phyloP scores from a whole-genome alignment of 768 basidiomycete genomes.

The Phallus indusiatus region DNA sequence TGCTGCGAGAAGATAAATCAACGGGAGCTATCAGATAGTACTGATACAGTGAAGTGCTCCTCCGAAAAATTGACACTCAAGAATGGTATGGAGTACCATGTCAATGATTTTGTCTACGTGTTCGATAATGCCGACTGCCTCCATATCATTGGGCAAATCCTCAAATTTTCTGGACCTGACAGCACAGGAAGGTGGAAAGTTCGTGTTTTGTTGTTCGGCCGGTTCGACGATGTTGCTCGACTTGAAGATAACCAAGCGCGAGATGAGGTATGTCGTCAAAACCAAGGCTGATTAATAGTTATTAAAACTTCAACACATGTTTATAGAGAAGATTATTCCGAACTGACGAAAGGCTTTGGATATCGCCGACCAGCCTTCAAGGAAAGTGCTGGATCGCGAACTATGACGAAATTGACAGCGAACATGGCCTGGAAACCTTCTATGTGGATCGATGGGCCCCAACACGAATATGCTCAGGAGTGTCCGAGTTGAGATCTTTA shows the following conservation, averaged over 20 bases:
- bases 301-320: background rate
- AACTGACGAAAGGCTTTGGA: conserved; percentile 21
- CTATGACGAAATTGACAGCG: background rate
- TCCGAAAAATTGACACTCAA: conserved; percentile 27
- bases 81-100: conserved; percentile 43
- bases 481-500: conserved; percentile 5
- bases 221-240: conserved; percentile 33
- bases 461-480: conserved; percentile 14
- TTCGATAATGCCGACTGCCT: conserved; percentile 22
- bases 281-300: background rate
- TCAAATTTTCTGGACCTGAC: conserved; percentile 23
- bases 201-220: conserved; percentile 34
- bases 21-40: conserved; percentile 17
- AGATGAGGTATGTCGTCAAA: conserved; percentile 7
- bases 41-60: conserved; percentile 9
- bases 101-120: conserved; percentile 54
- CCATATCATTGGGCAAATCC: conserved; percentile 50
- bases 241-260: conserved; percentile 7
- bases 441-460: conserved; percentile 33
- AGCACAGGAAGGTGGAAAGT: conserved; percentile 19
- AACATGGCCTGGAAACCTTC: conserved; percentile 37
- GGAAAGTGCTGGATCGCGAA: conserved; percentile 45
- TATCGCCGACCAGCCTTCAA: conserved; percentile 32
- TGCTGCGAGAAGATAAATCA: conserved; percentile 34
- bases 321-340: conserved; percentile 32